Conservation (phyloP, 768 basidiomycete genomes). For the Rhodotorula babjevae region DNA sequence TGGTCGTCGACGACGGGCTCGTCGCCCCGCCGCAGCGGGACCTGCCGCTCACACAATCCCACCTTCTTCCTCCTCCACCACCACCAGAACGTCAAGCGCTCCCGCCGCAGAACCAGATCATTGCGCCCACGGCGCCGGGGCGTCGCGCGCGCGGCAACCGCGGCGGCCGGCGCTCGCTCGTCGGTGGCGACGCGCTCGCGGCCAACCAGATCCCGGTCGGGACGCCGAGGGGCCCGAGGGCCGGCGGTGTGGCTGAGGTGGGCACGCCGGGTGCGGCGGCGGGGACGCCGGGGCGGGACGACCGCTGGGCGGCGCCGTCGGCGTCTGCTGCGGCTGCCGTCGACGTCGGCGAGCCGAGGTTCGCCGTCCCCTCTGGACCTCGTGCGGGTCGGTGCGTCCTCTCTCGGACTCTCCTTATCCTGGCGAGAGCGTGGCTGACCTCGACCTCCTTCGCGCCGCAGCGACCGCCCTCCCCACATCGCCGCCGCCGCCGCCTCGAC, state of each 20-base stretch:
- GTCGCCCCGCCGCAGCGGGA: neutral
- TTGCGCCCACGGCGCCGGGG: neutral
- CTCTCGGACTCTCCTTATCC: no score
- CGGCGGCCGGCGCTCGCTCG: neutral
- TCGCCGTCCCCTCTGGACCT: neutral
- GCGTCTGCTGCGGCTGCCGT: neutral
- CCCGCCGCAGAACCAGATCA: neutral
- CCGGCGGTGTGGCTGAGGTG: no score
- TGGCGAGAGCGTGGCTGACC: neutral
- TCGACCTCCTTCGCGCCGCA: neutral
- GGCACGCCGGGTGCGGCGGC: neutral
- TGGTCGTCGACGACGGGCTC: neutral
- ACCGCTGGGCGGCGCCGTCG: neutral
- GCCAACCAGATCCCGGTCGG: constrained; percentile 1
- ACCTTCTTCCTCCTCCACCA: no score
- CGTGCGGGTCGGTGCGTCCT: neutral
- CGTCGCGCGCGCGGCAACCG: neutral
- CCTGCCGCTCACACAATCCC: neutral
- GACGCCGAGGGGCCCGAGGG: neutral
- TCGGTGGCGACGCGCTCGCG: neutral
- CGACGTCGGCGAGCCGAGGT: neutral
- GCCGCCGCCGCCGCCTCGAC: no score
- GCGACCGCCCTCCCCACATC: neutral
- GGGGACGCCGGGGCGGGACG: neutral
- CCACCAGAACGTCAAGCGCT: neutral